Conservation (phyloP, 768 basidiomycete species). For the Suillus paluster region DNA sequence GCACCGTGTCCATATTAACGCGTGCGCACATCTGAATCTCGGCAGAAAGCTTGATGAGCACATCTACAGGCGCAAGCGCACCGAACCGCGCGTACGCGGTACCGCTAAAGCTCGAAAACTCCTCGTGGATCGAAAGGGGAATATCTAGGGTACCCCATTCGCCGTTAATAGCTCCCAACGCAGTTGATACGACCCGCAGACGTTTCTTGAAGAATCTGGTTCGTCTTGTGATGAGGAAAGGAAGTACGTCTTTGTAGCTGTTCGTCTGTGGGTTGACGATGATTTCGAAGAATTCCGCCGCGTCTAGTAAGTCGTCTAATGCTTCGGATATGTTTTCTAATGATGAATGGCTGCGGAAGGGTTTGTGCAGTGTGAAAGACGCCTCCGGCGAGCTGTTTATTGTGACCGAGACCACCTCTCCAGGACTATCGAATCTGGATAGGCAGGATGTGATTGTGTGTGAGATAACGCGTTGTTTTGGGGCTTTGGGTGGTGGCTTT, state of each 20-base stretch:
- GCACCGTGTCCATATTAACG: background rate
- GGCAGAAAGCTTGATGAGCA: background rate
- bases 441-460: constrained; percentile 2
- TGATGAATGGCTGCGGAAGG: background rate
- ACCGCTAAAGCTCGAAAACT: background rate
- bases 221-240: constrained; percentile 4
- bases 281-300: background rate
- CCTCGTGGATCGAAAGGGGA: background rate
- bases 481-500: background rate
- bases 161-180: background rate
- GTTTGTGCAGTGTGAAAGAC: background rate
- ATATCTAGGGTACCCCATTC: background rate
- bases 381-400: background rate
- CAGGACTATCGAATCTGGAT: background rate
- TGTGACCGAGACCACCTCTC: background rate
- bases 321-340: background rate
- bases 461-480: background rate
- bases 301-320: background rate
- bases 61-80: background rate
- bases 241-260: constrained; percentile 2
- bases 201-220: constrained; percentile 1
- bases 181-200: background rate
- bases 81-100: background rate
- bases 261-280: background rate
- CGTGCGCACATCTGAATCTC: background rate